These are phyloP conservation scores for Thalia dealbata DNA, from an alignment of 176 grass and related monocot genomes.

Conservation along the genomic window DNA sequence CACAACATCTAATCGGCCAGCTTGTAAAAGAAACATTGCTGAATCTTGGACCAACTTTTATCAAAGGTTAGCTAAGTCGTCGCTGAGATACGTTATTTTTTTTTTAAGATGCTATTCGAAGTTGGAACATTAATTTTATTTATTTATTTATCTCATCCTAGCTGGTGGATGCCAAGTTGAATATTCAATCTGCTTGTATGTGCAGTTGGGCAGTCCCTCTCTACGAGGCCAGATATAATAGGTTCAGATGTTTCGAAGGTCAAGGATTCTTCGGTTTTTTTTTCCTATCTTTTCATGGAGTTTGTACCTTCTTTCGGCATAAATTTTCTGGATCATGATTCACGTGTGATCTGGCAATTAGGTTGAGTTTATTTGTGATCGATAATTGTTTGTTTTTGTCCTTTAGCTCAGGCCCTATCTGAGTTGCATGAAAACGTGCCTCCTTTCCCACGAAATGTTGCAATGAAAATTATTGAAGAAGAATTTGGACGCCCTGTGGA, in stretches of 20 bases:
- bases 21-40: conserved; percentile 76
- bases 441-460: conserved; percentile 57
- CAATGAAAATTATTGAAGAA: conserved; percentile 65
- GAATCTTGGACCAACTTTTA: conserved; percentile 89
- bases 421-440: conserved; percentile 91
- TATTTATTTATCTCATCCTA: not conserved
- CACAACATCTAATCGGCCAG: conserved; percentile 54
- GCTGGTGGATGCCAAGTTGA: conserved; percentile 1
- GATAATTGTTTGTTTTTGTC: conserved; percentile 3
- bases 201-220: conserved; percentile 91
- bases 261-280: conserved; percentile 24
- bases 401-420: conserved; percentile 46
- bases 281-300: not conserved
- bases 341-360: conserved; percentile 12
- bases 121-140: not conserved
- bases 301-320: not conserved
- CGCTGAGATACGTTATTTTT: not conserved
- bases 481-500: conserved; percentile 58
- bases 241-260: conserved; percentile 94
- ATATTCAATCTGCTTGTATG: conserved; percentile 34
- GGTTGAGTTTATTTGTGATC: conserved; percentile 2
- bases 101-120: not conserved
- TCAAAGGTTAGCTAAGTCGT: conserved; percentile 57
- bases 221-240: conserved; percentile 88
- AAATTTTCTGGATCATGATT: not conserved